These are phyloP conservation scores for Cyberlindnera bimundalis DNA, from an alignment of 805 yeast genomes.

Conservation along the genomic window DNA sequence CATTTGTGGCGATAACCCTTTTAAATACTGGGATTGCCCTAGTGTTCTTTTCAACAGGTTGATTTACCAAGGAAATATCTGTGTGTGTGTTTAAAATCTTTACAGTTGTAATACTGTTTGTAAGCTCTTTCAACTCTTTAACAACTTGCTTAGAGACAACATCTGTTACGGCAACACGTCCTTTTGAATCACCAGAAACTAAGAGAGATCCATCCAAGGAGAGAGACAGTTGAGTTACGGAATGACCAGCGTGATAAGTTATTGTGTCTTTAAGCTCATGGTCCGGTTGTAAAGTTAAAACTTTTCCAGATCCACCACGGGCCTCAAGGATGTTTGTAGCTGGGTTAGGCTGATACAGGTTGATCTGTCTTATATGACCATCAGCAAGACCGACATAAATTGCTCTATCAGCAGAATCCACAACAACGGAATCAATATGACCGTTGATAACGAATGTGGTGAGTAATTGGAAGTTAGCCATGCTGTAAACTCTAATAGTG, in stretches of 20 bases:
- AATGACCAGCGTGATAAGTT: constrained; percentile 42
- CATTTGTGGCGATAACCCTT: constrained; percentile 48
- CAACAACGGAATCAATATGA: constrained; percentile 53
- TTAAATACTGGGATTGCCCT: constrained; percentile 59
- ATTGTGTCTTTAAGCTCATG: constrained; percentile 47
- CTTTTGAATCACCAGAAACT: constrained; percentile 70
- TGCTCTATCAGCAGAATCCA: constrained; percentile 78
- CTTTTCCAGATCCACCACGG: constrained; percentile 29
- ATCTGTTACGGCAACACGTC: constrained; percentile 67
- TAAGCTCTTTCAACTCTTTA: constrained; percentile 43
- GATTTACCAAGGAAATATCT: constrained; percentile 1
- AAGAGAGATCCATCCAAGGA: constrained; percentile 74
- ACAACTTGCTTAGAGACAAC: constrained; percentile 64
- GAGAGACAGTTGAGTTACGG: constrained; percentile 51
- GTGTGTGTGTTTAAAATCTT: constrained; percentile 17
- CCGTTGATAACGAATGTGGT: constrained; percentile 69
- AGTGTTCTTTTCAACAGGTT: constrained; percentile 21
- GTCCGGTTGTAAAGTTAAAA: constrained; percentile 40
- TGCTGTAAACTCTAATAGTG: constrained; percentile 69
- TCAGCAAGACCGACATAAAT: constrained; percentile 64
- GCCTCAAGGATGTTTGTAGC: constrained; percentile 28
- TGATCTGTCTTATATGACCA: constrained; percentile 58
- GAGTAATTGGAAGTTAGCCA: constrained; percentile 40
- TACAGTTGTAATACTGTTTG: constrained; percentile 19
- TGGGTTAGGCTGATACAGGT: constrained; percentile 40